These are phyloP conservation scores for Fraxinus anomala DNA, from an alignment of 257 asterid species.

Conservation along the genomic window DNA sequence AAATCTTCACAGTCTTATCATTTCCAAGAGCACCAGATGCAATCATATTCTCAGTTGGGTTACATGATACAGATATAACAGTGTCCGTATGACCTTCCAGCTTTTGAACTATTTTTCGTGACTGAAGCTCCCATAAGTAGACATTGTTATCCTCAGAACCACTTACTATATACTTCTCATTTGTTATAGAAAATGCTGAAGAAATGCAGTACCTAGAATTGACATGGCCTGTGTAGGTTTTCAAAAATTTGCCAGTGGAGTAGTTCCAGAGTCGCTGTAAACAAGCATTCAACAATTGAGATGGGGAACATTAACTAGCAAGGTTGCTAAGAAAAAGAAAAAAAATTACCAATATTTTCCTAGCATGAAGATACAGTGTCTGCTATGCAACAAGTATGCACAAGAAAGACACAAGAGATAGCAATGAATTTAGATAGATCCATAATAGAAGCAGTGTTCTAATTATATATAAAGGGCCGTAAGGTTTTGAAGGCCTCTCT, in stretches of 20 bases:
- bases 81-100: conserved; percentile 89
- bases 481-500: not conserved
- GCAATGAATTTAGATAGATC: not conserved
- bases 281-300: conserved; percentile 13
- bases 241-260: conserved; percentile 77
- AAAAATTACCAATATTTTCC: not conserved
- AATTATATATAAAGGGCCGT: too few species aligned
- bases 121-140: conserved; percentile 91
- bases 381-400: too few species aligned
- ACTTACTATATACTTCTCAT: conserved; percentile 87
- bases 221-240: conserved; percentile 81
- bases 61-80: conserved; percentile 76
- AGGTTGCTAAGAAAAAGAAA: not conserved
- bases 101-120: conserved; percentile 82
- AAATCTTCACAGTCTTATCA: conserved; percentile 73
- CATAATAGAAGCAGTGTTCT: not conserved
- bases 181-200: conserved; percentile 79
- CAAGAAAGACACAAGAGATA: too few species aligned
- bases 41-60: conserved; percentile 77
- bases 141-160: conserved; percentile 89
- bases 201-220: conserved; percentile 82
- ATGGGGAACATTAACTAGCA: not conserved
- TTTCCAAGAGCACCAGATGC: conserved; percentile 88
- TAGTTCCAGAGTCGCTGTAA: conserved; percentile 94
- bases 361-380: not conserved